Base-by-base conservation (phyloP, 1,139 yeast genomes). In the Arxiozyma bovina region DNA sequence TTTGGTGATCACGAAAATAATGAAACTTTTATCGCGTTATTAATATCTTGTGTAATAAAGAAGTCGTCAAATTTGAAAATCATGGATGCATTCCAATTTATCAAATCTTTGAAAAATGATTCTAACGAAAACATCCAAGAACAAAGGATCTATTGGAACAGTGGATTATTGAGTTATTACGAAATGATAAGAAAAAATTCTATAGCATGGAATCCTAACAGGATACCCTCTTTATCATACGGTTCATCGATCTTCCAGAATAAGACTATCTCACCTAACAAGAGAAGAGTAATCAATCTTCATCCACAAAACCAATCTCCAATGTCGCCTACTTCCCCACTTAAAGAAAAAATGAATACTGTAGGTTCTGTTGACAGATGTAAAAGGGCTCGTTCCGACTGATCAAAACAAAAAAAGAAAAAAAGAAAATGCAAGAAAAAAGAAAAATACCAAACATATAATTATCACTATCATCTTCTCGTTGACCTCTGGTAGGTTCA, bases 1-100 rank as follows among this genome's bases (percentile, higher is more conserved):
- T 64, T 66, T n/a, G 62, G 68, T 9, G 57, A 63, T 25, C 58
- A 58, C 46, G 69, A 67, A 11, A 64, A 63, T 50, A 69, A 67
- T 51, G 67, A 62, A 46, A 60, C 61, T 11, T 48, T 69, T 27
- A 55, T 61, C 9, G 59, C 64, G 1, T 52, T 68, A 38, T 52
- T 69, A 45, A 59, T 64, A 8, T 67, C 70, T 1, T 54, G 59
- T 6, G 60, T 67, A 15, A 46, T 67, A 43, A 63, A 58, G 50
- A 61, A 59, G 43, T 61, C 64, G 45, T 61, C 69, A 5, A 49
- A 51, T n/a, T 48, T 58, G 17, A 58, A 60, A 17, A 51, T 65
- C 4, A 48, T 55, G 44, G 70, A 68, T 23, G 70, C 69, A 3
- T 60, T 66, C 41, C 61, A 60, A 45, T 66, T 65, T 45, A 55